Percentiles rank a stretch among this genome's conserved stretches.
Evolutionary conservation across 176 grass and related monocot species (phyloP).

Genomic region (Oryza rufipogon): DNA sequence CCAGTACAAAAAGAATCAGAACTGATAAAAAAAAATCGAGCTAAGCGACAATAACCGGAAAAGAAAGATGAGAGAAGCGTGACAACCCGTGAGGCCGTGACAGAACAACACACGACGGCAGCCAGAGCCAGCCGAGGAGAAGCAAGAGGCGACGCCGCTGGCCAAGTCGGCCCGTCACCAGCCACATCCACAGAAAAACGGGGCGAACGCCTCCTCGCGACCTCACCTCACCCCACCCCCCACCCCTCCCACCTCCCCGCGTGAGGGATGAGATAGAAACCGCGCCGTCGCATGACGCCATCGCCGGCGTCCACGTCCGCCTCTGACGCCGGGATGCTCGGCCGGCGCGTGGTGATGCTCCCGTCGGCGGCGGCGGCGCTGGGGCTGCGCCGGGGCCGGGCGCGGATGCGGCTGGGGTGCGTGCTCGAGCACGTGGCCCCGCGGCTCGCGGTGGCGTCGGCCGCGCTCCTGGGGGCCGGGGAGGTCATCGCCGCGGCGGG

Average conservation of each 20-base stretch:
- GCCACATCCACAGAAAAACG: constrained; percentile 58
- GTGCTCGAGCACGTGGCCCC: constrained; percentile 68
- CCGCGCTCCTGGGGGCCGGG: constrained; percentile 61
- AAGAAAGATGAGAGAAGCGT: not conserved
- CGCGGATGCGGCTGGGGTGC: constrained; percentile 60
- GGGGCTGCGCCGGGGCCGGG: constrained; percentile 26
- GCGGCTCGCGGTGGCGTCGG: constrained; percentile 59
- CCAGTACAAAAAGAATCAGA: not conserved
- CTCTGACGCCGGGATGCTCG: constrained; percentile 57
- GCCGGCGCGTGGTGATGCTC: constrained; percentile 57
- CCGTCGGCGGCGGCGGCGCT: constrained; percentile 29
- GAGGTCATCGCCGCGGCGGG: constrained; percentile 76
- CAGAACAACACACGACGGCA: not conserved
- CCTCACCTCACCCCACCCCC: constrained; percentile 17
- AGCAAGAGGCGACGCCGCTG: not conserved
- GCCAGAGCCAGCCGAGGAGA: not conserved
- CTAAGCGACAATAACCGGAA: not conserved
- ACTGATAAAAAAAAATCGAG: constrained; percentile 21
- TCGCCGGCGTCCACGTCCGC: constrained; percentile 50
- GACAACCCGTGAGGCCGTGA: not conserved
- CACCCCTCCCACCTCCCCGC: constrained; percentile 25
- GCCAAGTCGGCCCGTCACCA: constrained; percentile 10
- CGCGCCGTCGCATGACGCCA: constrained; percentile 51
- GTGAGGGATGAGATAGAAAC: constrained; percentile 56
- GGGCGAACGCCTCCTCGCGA: not conserved